Percentiles rank a stretch among this genome's conserved stretches.
phyloP scores from a whole-genome alignment of 768 basidiomycete genomes.

The Tulasnella calospora region DNA sequence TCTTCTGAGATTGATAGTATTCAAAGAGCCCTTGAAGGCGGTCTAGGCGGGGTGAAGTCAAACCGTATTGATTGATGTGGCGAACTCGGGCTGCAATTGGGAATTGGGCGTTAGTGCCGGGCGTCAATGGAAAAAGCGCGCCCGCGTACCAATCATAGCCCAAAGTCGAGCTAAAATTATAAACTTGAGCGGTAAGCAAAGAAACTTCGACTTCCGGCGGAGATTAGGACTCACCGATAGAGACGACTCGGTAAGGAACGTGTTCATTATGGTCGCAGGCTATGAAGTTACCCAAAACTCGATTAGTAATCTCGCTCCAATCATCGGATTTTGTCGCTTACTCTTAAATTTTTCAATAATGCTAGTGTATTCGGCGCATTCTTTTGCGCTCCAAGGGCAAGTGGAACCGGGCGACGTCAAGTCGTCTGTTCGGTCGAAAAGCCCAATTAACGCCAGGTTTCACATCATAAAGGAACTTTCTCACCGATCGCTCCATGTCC shows the following conservation, averaged over 20 bases:
- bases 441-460: background rate
- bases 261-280: background rate
- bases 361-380: background rate
- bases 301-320: background rate
- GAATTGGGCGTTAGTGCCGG: background rate
- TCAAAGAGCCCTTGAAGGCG: slow-evolving; percentile 9
- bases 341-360: background rate
- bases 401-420: slow-evolving; percentile 20
- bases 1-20: background rate
- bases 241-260: background rate
- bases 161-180: slow-evolving; percentile 1
- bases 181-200: background rate
- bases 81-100: slow-evolving; percentile 7
- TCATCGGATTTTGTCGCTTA: background rate
- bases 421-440: background rate
- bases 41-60: slow-evolving; percentile 10
- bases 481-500: slow-evolving; percentile 12
- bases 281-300: background rate
- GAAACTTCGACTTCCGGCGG: background rate
- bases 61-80: slow-evolving; percentile 22
- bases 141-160: slow-evolving; percentile 11
- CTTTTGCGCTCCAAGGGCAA: slow-evolving; percentile 18
- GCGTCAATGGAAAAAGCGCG: background rate
- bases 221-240: background rate
- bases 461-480: background rate